Percentiles rank a stretch among this genome's conserved stretches.
These are phyloP conservation scores for Boletus rubescentipes DNA, from an alignment of 768 basidiomycete species.

Conservation along the genomic window DNA sequence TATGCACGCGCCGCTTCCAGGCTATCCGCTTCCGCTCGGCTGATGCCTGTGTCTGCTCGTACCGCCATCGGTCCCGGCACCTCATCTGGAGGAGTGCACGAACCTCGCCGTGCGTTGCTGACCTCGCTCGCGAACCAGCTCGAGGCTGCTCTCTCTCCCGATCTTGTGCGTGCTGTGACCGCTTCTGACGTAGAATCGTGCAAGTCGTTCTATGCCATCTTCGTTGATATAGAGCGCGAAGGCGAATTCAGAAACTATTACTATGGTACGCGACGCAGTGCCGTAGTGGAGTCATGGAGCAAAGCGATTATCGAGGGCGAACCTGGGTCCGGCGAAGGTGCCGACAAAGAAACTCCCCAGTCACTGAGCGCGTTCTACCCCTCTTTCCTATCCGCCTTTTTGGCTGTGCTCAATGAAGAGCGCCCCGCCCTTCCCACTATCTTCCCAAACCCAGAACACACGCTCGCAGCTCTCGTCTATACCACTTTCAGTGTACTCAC, in stretches of 20 bases:
- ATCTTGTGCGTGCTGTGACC: slow-evolving; percentile 84
- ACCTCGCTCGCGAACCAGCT: slow-evolving; percentile 94
- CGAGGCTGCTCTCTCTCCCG: slow-evolving; percentile 89
- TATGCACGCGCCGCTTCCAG: slow-evolving; percentile 92
- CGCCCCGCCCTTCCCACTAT: slow-evolving; percentile 74
- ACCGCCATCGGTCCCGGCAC: slow-evolving; percentile 55
- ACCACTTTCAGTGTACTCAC: slow-evolving; percentile 76
- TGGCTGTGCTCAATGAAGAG: slow-evolving; percentile 67
- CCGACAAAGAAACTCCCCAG: slow-evolving; percentile 48
- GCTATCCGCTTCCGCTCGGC: slow-evolving; percentile 83
- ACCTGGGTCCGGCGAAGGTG: slow-evolving; percentile 1
- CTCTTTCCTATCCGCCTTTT: slow-evolving; percentile 70
- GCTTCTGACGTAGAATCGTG: slow-evolving; percentile 72
- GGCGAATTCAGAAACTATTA: slow-evolving; percentile 94
- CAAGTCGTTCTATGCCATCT: slow-evolving; percentile 80
- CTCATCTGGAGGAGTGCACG: slow-evolving; percentile 46
- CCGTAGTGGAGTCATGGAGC: slow-evolving; percentile 71
- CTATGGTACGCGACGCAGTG: slow-evolving; percentile 74
- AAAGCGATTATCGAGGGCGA: slow-evolving; percentile 44
- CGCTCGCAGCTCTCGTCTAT: slow-evolving; percentile 79
- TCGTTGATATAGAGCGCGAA: slow-evolving; percentile 88
- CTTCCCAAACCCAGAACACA: slow-evolving; percentile 80
- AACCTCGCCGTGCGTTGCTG: slow-evolving; percentile 80
- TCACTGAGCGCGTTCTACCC: slow-evolving; percentile 68
- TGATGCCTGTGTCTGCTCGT: slow-evolving; percentile 91